phyloP scores from a whole-genome alignment of 1,284 basidiomycete genomes.

The Stygiomarasmius scandens region DNA sequence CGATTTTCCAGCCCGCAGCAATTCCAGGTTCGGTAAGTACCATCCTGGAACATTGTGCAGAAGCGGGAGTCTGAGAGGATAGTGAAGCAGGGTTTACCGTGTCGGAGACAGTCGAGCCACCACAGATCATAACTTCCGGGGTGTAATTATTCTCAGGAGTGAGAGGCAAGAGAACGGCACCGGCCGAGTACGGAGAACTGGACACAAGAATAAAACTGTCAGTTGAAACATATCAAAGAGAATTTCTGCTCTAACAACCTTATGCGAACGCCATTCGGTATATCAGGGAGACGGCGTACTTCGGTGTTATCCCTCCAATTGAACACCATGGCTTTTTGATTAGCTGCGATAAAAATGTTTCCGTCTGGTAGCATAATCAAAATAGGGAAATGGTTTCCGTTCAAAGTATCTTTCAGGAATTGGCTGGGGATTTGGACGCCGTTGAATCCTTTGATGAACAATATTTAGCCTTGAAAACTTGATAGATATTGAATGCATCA shows the following conservation, averaged over 20 bases:
- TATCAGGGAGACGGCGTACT: slow-evolving; percentile 40
- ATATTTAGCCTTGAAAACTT: slow-evolving; percentile 7
- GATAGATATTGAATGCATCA: slow-evolving; percentile 27
- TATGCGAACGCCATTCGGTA: slow-evolving; percentile 59
- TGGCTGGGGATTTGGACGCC: slow-evolving; percentile 37
- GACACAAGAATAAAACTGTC: background rate
- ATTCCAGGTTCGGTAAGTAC: slow-evolving; percentile 33
- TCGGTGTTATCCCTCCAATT: slow-evolving; percentile 52
- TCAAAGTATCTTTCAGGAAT: slow-evolving; percentile 55
- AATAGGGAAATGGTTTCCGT: slow-evolving; percentile 62
- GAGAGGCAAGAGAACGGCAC: slow-evolving; percentile 43
- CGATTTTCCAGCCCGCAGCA: slow-evolving; percentile 32
- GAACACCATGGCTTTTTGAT: slow-evolving; percentile 56
- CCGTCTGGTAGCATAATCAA: slow-evolving; percentile 51
- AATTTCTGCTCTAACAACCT: slow-evolving; percentile 24
- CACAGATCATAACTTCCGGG: slow-evolving; percentile 48
- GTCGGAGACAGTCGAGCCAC: slow-evolving; percentile 34
- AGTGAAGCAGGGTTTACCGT: slow-evolving; percentile 26
- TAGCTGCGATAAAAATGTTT: slow-evolving; percentile 56
- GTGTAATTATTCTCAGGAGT: slow-evolving; percentile 28
- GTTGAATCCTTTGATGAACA: slow-evolving; percentile 24
- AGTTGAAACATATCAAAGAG: background rate
- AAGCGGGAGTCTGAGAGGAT: slow-evolving; percentile 36
- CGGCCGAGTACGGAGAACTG: slow-evolving; percentile 54
- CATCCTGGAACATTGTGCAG: slow-evolving; percentile 40